Percentiles rank a stretch among this genome's conserved stretches.
phyloP scores from a whole-genome alignment of 2,329 filamentous ascomycete species.

The Coleophoma cylindrospora region DNA sequence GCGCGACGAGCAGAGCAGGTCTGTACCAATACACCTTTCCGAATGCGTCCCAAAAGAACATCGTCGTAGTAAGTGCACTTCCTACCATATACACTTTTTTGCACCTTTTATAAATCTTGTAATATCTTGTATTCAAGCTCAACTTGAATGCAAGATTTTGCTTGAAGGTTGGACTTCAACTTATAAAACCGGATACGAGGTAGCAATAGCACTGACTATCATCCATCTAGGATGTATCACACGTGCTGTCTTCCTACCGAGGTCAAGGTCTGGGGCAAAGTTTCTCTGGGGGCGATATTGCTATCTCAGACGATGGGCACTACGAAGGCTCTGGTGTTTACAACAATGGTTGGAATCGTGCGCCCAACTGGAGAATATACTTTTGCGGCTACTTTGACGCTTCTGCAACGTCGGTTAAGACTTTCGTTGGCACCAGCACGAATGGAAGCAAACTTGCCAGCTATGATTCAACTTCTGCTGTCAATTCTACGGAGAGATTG shows the following conservation, averaged over 20 bases:
- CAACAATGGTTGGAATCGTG: constrained; percentile 62
- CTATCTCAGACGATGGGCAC: constrained; percentile 41
- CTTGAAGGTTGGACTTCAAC: no score
- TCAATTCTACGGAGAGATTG: constrained; percentile 36
- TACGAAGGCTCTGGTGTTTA: constrained; percentile 60
- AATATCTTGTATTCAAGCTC: no score
- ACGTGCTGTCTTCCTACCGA: constrained; percentile 58
- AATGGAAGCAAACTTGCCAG: constrained; percentile 1
- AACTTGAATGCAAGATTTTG: no score
- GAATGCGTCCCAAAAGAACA: constrained; percentile 25
- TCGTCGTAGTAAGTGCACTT: constrained; percentile 42
- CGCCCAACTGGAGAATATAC: constrained; percentile 57
- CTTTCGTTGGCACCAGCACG: constrained; percentile 32
- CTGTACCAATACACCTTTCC: constrained; percentile 60
- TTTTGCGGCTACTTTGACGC: constrained; percentile 58
- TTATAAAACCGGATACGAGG: no score
- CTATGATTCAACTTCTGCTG: constrained; percentile 15
- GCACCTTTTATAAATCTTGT: constrained; percentile 8
- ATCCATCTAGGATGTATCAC: constrained; percentile 47
- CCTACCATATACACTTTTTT: background rate
- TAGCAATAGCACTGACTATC: no score
- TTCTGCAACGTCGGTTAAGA: constrained; percentile 35
- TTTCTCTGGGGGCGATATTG: constrained; percentile 56
- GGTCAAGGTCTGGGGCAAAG: constrained; percentile 56
- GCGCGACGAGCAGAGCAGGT: constrained; percentile 50